Evolutionary conservation across 768 basidiomycete species (phyloP).

Genomic region (Podaxis mareebaensis): DNA sequence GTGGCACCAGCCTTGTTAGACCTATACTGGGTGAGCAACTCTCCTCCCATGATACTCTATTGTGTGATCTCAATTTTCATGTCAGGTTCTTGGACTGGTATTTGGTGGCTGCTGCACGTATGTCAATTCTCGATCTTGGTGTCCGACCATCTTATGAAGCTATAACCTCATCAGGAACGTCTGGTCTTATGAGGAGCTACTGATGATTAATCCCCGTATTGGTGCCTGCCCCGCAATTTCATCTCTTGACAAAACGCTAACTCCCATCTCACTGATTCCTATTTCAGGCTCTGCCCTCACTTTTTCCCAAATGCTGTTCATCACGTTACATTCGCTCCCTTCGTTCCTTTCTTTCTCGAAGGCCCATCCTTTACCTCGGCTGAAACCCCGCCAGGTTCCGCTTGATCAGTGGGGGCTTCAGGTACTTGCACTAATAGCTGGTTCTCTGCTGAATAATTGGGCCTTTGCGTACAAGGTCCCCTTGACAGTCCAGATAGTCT

Average conservation of each 20-base stretch:
- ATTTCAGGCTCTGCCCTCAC: constrained; percentile 74
- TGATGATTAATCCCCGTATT: constrained; percentile 66
- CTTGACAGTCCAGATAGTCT: constrained; percentile 78
- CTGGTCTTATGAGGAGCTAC: constrained; percentile 73
- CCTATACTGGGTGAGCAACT: constrained; percentile 16
- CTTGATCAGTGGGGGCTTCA: constrained; percentile 67
- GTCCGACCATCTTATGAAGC: constrained; percentile 2
- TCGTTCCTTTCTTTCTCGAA: constrained; percentile 51
- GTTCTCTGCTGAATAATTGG: constrained; percentile 79
- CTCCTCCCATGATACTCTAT: neutral
- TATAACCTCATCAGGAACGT: constrained; percentile 56
- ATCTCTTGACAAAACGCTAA: constrained; percentile 1
- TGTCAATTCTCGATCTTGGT: constrained; percentile 26
- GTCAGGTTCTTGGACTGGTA: constrained; percentile 48
- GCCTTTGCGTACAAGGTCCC: constrained; percentile 78
- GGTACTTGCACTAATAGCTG: constrained; percentile 64
- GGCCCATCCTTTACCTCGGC: constrained; percentile 40
- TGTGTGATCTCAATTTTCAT: neutral
- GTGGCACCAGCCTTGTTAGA: constrained; percentile 18
- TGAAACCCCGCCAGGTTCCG: constrained; percentile 72
- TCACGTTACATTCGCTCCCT: constrained; percentile 66
- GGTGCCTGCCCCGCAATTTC: constrained; percentile 42
- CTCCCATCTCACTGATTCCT: neutral
- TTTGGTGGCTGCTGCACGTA: constrained; percentile 86
- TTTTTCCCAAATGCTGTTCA: constrained; percentile 82